Conservation (phyloP, 2,329 filamentous ascomycete genomes). For the Esteya vermicola region DNA sequence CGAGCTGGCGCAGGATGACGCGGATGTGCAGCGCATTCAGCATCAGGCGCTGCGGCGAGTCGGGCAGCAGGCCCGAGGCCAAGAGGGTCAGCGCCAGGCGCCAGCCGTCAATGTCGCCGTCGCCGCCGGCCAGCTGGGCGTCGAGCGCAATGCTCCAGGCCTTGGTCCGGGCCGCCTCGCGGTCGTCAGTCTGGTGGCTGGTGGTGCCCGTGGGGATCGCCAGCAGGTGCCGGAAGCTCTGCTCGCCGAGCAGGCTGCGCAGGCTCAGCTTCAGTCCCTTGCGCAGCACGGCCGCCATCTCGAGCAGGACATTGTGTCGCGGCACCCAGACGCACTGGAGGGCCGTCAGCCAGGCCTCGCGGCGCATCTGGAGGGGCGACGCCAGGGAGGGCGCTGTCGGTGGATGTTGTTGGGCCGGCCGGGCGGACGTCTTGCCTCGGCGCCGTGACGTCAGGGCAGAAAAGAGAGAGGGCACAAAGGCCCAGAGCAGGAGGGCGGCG, state of each 20-base stretch:
- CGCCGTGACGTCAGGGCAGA: no score
- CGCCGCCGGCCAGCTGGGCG: conserved; percentile 81
- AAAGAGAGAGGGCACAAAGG: conserved; percentile 37
- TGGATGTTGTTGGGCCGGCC: conserved; percentile 12
- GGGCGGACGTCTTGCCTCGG: neutral
- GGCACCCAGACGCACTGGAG: conserved; percentile 90
- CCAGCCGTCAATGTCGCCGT: conserved; percentile 78
- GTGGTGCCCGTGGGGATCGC: no score
- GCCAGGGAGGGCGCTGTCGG: conserved; percentile 55
- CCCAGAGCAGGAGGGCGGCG: conserved; percentile 38
- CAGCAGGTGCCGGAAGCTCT: conserved; percentile 64
- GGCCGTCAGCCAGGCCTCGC: conserved; percentile 84
- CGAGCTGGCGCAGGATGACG: conserved; percentile 67
- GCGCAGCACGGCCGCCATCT: conserved; percentile 64
- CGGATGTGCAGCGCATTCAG: conserved; percentile 83
- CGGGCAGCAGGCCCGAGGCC: conserved; percentile 73
- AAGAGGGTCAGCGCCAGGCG: conserved; percentile 75
- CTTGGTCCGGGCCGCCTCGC: conserved; percentile 75
- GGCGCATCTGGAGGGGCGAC: conserved; percentile 71
- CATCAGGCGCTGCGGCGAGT: conserved; percentile 74
- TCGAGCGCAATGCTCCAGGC: conserved; percentile 90
- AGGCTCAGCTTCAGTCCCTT: conserved; percentile 74
- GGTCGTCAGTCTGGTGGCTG: conserved; percentile 59
- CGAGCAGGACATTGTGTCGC: conserved; percentile 71
- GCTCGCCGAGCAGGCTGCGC: conserved; percentile 62